phyloP scores from a whole-genome alignment of 1,284 basidiomycete genomes.

The Abortiporus biennis region DNA sequence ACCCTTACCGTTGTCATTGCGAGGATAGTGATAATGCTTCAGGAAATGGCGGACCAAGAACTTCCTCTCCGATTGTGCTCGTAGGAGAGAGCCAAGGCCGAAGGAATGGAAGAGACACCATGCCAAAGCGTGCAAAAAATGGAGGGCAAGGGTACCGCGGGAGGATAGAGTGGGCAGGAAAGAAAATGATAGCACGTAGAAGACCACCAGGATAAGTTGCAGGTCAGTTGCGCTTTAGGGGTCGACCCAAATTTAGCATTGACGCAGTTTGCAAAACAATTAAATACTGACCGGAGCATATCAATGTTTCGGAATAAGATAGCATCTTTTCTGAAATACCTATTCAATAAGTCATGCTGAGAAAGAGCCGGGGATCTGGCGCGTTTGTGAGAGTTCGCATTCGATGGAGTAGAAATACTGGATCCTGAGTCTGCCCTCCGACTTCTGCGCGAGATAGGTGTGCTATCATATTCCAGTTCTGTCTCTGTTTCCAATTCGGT shows the following conservation, averaged over 20 bases:
- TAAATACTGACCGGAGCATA: constrained; percentile 60
- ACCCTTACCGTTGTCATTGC: constrained; percentile 50
- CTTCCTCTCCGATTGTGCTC: constrained; percentile 80
- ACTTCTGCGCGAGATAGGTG: constrained; percentile 3
- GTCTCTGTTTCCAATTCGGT: constrained; percentile 62
- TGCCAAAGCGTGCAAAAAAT: constrained; percentile 77
- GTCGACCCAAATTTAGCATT: constrained; percentile 2
- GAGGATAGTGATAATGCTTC: constrained; percentile 84
- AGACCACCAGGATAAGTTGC: constrained; percentile 52
- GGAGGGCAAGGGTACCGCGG: constrained; percentile 44
- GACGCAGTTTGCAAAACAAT: constrained; percentile 5
- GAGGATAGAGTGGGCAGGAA: constrained; percentile 39
- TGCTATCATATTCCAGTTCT: constrained; percentile 31
- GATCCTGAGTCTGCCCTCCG: constrained; percentile 10
- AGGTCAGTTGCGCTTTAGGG: constrained; percentile 56
- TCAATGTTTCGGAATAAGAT: constrained; percentile 84
- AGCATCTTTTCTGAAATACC: constrained; percentile 87
- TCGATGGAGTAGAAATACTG: constrained; percentile 8
- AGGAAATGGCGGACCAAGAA: constrained; percentile 93
- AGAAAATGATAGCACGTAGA: constrained; percentile 46
- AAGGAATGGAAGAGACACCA: constrained; percentile 92
- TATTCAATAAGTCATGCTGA: constrained; percentile 86
- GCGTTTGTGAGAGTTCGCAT: constrained; percentile 12
- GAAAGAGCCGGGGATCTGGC: constrained; percentile 30
- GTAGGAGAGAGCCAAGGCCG: constrained; percentile 80